phyloP scores from a whole-genome alignment of 2,329 filamentous ascomycete genomes.

The Grosmannia penicillata region DNA sequence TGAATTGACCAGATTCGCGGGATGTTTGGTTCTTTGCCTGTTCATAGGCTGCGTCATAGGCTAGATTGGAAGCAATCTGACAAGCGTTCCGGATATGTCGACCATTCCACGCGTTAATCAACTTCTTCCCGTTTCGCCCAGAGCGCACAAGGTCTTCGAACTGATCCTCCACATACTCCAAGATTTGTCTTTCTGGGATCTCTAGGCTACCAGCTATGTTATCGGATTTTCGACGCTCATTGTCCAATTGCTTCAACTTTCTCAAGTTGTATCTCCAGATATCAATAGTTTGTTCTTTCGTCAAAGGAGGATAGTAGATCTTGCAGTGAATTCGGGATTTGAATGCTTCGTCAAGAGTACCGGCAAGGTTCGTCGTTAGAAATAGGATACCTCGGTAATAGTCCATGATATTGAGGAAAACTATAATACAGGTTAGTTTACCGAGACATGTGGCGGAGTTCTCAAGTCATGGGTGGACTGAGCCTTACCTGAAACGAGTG shows the following conservation, averaged over 20 bases:
- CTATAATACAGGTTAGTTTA: no score
- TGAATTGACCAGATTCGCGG: background rate
- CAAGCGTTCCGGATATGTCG: slow-evolving; percentile 26
- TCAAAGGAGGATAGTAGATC: slow-evolving; percentile 22
- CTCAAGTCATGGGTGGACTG: background rate
- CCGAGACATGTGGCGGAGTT: no score
- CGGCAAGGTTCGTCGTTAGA: slow-evolving; percentile 35
- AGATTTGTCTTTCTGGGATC: slow-evolving; percentile 1
- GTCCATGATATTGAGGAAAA: slow-evolving; percentile 30
- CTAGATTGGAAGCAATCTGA: slow-evolving; percentile 10
- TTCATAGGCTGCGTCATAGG: slow-evolving; percentile 3
- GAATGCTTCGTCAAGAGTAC: slow-evolving; percentile 33
- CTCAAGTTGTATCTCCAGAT: slow-evolving; percentile 10
- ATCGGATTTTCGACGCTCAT: slow-evolving; percentile 1
- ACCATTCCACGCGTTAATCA: slow-evolving; percentile 10
- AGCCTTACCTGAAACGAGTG: slow-evolving; percentile 17
- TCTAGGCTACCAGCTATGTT: background rate
- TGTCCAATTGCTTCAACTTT: slow-evolving; percentile 6
- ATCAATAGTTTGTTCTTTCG: slow-evolving; percentile 5
- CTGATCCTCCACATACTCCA: slow-evolving; percentile 4
- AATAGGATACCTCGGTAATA: slow-evolving; percentile 33
- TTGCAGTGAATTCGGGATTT: slow-evolving; percentile 31
- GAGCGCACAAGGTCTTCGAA: background rate
- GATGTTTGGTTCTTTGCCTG: background rate
- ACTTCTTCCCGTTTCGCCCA: background rate